phyloP scores from a whole-genome alignment of 2,329 filamentous ascomycete species.

The Berkeleyomyces basicola region DNA sequence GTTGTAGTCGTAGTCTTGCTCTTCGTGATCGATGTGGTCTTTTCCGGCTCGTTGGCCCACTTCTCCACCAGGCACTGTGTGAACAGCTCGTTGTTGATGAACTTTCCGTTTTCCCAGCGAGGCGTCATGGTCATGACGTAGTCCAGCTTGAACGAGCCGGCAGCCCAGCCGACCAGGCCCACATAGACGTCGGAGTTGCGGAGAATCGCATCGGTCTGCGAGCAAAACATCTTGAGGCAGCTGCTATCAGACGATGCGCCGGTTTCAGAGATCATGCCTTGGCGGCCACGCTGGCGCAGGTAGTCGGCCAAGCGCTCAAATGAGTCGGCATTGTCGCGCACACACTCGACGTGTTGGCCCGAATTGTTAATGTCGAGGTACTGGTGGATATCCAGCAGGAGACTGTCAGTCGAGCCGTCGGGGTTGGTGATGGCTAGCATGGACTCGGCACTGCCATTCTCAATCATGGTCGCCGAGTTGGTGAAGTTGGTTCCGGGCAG shows the following conservation, averaged over 20 bases:
- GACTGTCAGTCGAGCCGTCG: slow-evolving; percentile 36
- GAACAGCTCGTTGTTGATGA: slow-evolving; percentile 15
- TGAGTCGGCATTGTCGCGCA: slow-evolving; percentile 33
- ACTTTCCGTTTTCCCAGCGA: slow-evolving; percentile 17
- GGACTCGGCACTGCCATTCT: slow-evolving; percentile 32
- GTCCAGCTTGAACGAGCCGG: slow-evolving; percentile 26
- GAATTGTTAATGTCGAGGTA: slow-evolving; percentile 42
- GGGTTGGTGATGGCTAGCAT: slow-evolving; percentile 39
- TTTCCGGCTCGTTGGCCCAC: not conserved
- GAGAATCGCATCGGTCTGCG: slow-evolving; percentile 30
- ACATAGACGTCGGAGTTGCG: slow-evolving; percentile 30
- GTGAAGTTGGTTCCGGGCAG: slow-evolving; percentile 46
- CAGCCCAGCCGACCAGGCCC: slow-evolving; percentile 31
- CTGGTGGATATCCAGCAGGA: slow-evolving; percentile 45
- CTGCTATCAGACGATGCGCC: slow-evolving; percentile 25
- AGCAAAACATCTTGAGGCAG: slow-evolving; percentile 29
- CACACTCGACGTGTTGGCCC: slow-evolving; percentile 35
- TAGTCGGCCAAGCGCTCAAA: slow-evolving; percentile 32
- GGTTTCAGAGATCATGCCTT: slow-evolving; percentile 32
- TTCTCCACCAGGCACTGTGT: slow-evolving; percentile 18
- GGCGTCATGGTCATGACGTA: slow-evolving; percentile 31
- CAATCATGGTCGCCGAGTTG: slow-evolving; percentile 31
- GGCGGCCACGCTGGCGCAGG: slow-evolving; percentile 26
- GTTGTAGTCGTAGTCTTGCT: not conserved
- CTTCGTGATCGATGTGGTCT: too few relatives aligned